Conservation (phyloP, 2,329 filamentous ascomycete genomes). For the Phialemonium atrogriseum region DNA sequence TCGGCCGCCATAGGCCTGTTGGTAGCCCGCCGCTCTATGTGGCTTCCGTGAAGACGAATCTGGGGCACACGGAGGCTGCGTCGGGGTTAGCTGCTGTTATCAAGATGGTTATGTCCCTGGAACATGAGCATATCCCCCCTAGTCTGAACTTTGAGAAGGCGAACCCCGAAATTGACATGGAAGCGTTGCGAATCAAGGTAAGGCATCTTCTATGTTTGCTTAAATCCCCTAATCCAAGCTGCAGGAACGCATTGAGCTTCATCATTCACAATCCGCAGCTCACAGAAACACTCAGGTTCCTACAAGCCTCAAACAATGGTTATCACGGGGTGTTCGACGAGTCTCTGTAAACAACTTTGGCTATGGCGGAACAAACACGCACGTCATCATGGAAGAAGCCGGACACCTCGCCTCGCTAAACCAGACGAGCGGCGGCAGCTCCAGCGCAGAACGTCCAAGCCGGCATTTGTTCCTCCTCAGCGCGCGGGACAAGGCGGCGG, state of each 20-base stretch:
- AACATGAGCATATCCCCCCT: constrained; percentile 13
- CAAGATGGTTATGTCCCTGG: constrained; percentile 12
- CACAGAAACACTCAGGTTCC: no score
- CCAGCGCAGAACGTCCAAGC: neutral
- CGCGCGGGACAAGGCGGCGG: no score
- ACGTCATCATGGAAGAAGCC: constrained; percentile 16
- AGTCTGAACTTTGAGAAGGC: constrained; percentile 8
- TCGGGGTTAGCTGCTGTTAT: constrained; percentile 14
- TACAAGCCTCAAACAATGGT: constrained; percentile 9
- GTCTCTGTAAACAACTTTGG: constrained; percentile 21
- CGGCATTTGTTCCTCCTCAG: neutral
- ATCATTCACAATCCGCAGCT: no score
- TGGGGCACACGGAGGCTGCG: constrained; percentile 15
- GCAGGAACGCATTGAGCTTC: constrained; percentile 4
- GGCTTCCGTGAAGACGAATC: constrained; percentile 16
- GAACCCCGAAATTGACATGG: constrained; percentile 12
- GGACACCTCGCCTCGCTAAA: neutral
- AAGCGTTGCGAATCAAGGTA: no score
- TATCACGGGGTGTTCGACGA: constrained; percentile 8
- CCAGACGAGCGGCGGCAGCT: neutral
- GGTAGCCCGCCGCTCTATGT: constrained; percentile 10
- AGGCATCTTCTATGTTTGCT: no score
- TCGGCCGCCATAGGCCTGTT: constrained; percentile 1
- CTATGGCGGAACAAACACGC: constrained; percentile 20
- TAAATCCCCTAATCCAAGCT: constrained; percentile 6